Conservation (phyloP, 1,284 basidiomycete genomes). For the Hypsizygus ulmarius region DNA sequence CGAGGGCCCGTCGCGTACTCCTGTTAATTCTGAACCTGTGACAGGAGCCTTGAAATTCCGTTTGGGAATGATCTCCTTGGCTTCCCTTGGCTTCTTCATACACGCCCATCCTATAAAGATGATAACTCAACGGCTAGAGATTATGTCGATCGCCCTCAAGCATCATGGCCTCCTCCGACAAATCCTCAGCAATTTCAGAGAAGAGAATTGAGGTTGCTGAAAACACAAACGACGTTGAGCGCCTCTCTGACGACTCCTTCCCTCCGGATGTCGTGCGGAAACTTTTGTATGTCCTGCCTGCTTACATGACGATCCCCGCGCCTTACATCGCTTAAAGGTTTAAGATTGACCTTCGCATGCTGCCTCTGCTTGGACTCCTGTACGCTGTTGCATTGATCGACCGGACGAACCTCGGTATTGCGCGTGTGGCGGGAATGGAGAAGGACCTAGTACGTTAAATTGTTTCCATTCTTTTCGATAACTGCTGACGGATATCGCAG, state of each 20-base stretch:
- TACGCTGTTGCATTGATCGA: constrained; percentile 26
- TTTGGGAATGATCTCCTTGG: constrained; percentile 11
- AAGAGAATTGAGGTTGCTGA: constrained; percentile 14
- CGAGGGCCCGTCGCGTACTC: constrained; percentile 1
- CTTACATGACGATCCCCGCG: neutral
- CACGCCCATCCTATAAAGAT: constrained; percentile 10
- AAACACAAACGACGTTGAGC: constrained; percentile 3
- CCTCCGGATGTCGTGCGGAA: constrained; percentile 15
- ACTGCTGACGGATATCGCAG: constrained; percentile 8
- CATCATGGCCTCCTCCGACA: neutral
- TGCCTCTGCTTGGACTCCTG: constrained; percentile 25
- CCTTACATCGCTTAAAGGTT: constrained; percentile 14
- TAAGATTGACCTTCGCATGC: constrained; percentile 22
- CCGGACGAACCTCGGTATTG: constrained; percentile 24
- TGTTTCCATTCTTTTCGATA: neutral
- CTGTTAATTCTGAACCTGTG: constrained; percentile 4
- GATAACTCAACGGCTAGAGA: neutral
- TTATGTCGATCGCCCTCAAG: constrained; percentile 1
- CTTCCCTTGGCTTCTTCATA: constrained; percentile 7
- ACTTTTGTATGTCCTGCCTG: constrained; percentile 15
- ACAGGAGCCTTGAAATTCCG: constrained; percentile 8
- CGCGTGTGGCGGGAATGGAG: constrained; percentile 27
- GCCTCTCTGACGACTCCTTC: constrained; percentile 6
- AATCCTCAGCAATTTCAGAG: constrained; percentile 13
- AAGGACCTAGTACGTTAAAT: constrained; percentile 19